phyloP scores from a whole-genome alignment of 2,329 filamentous ascomycete species.

The Microsporum audouinii region DNA sequence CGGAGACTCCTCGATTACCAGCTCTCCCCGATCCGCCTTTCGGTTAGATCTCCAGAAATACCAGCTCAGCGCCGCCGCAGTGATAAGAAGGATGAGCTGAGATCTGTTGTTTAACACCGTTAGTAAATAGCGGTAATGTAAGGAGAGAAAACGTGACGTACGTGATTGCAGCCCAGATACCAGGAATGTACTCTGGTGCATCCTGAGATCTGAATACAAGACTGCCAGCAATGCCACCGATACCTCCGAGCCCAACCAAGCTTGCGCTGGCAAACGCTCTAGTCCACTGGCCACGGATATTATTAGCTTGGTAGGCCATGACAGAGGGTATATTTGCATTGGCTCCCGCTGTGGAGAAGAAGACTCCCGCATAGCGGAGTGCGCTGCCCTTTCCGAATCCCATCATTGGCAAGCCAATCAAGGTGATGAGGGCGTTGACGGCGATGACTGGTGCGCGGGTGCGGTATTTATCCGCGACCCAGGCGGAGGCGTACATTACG shows the following conservation, averaged over 20 bases:
- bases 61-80: conserved; percentile 21
- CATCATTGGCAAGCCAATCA: conserved; percentile 62
- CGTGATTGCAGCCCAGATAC: conserved; percentile 25
- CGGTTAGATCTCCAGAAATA: conserved; percentile 26
- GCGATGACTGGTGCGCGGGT: conserved; percentile 55
- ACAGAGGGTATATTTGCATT: conserved; percentile 65
- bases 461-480: conserved; percentile 55
- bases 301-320: conserved; percentile 76
- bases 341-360: conserved; percentile 62
- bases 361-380: conserved; percentile 62
- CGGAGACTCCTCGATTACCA: conserved; percentile 25
- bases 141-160: conserved; percentile 7
- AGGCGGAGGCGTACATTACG: conserved; percentile 50
- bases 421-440: conserved; percentile 52
- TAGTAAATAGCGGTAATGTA: neutral
- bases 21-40: conserved; percentile 25
- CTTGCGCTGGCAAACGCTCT: conserved; percentile 66
- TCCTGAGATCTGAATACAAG: conserved; percentile 53
- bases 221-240: conserved; percentile 66
- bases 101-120: conserved; percentile 16
- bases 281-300: conserved; percentile 82
- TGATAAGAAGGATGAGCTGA: conserved; percentile 25
- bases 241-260: conserved; percentile 62
- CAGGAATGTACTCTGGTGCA: conserved; percentile 26
- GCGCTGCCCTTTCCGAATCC: conserved; percentile 49